These are phyloP conservation scores for Komagataella mondaviorum DNA, from an alignment of 805 yeast genomes.

Conservation along the genomic window DNA sequence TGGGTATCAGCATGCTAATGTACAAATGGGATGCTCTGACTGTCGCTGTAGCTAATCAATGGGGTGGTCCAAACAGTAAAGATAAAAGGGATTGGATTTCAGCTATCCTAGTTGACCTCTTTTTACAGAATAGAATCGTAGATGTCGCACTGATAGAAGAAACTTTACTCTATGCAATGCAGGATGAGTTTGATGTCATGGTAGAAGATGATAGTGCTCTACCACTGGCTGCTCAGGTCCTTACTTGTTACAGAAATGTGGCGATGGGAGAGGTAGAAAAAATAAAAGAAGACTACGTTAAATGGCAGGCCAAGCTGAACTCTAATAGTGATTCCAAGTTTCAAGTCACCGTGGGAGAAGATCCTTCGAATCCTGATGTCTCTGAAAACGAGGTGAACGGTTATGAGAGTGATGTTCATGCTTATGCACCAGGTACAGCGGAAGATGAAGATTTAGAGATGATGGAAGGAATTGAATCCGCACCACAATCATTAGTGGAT, in stretches of 20 bases:
- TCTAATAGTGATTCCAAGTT: conserved; percentile 15
- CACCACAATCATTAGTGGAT: conserved; percentile 59
- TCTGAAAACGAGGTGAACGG: conserved; percentile 35
- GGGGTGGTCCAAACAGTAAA: conserved; percentile 92
- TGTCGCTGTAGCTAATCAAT: conserved; percentile 79
- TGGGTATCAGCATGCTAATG: conserved; percentile 87
- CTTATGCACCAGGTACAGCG: conserved; percentile 10
- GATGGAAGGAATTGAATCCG: conserved; percentile 19
- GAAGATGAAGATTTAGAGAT: conserved; percentile 22
- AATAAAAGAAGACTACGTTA: conserved; percentile 46
- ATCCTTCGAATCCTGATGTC: conserved; percentile 49
- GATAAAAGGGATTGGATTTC: conserved; percentile 95
- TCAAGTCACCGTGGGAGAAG: conserved; percentile 25
- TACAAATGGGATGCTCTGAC: conserved; percentile 80
- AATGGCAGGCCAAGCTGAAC: conserved; percentile 43
- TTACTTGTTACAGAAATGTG: conserved; percentile 58
- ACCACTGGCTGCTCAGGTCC: conserved; percentile 52
- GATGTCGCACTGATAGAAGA: conserved; percentile 78
- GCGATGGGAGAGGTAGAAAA: conserved; percentile 31
- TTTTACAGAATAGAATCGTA: conserved; percentile 45
- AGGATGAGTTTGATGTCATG: conserved; percentile 83
- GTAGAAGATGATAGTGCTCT: conserved; percentile 85
- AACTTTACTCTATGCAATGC: conserved; percentile 77
- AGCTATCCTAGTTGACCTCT: conserved; percentile 69
- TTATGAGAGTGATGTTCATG: conserved; percentile 26